Base-by-base conservation (phyloP, 257 asterid genomes). In the Penstemon davidsonii region DNA sequence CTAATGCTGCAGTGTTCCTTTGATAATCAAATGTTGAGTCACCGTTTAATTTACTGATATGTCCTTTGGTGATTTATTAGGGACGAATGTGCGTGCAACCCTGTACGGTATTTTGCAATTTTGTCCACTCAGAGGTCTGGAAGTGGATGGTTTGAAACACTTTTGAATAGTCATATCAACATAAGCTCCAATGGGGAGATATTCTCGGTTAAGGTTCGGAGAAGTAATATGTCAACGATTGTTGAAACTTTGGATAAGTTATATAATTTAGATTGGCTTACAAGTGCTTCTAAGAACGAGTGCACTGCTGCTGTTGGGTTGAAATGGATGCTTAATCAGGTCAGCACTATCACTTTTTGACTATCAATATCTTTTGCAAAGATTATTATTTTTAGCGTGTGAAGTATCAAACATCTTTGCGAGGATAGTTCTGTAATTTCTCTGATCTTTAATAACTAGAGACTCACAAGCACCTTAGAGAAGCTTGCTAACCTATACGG, bases 301-400 rank as follows among this genome's bases (percentile, higher is more conserved):
- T 94, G 99, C 87, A 91, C 96, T 0, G 92, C 99, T 73, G 99
- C 99, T 4, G 87, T 94, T 70, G 99, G 99, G 66, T 81, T 92
- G 85, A 92, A 92, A 79, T 89, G 98, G 98, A 92, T 92, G 98
- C 87, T 92, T 68, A 92, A 92, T 74, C 96, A 92, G 92, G 97
- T 83, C 50, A 78, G 78, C 70, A 42, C 60, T 70, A 66, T 9
- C 64, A 40, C 39, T 45, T 43, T 45, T 45, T 3, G 5, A n/a
- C 55, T 12, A 5, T 39, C 66, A 42, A 5, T 54, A 67, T 15
- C 25, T 73, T 70, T 66, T 51, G 65, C 41, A 39, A 15, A 46
- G 64, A 37, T 39, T 5, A 19, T 53, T 63, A 44, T 25, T 45
- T 64, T 51, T 60, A 39, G 25, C 46, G 45, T 44, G 60, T 49